Evolutionary conservation across 2,329 filamentous ascomycete species (phyloP), one percentile per base, ranked within the genome.

Genomic region (Lithohypha guttulata): DNA sequence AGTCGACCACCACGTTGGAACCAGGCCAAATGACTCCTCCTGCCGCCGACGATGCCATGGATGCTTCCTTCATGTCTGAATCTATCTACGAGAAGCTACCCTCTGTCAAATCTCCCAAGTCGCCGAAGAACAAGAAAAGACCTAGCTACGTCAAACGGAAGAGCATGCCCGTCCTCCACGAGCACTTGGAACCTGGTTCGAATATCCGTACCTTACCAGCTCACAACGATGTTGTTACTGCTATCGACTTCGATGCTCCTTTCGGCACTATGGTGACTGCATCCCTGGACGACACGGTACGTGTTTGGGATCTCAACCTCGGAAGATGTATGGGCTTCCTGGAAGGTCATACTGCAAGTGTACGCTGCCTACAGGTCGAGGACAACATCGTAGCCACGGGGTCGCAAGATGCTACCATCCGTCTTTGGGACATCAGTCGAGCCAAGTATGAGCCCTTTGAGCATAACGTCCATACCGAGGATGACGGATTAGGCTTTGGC

Each of bases 81-180:
- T 95, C 87, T 9, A 84, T 98, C 51, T 98, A 96, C 59, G 83
- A 93, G 51, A 95, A 95, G 61, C 66, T 98, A 6, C 84, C 87
- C 0, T 63, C 66, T 2, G 43, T 45, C 14, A 20, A 41, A 11
- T 47, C 47, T n/a, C 22, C 42, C 31, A 26, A 14, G 4, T 41
- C 37, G n/a, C 67, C 72, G 6, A 72, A 68, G 47, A 41, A 42
- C 6, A 66, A 68, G 17, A 63, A 69, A 48, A 67, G 68, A 46
- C 61, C 65, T 38, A 62, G 60, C 45, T 58, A 59, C 39, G 60
- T 59, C 45, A 59, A 80, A 41, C 74, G 81, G 45, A 85, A 83
- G 60, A 93, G 87, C 0, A 93, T 93, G 81, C 86, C 89, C 6
- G 83, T 96, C 41, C 67, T 96, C 41, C 91, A 98, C 62, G 91